A percentile compares a stretch with the other conserved stretches of the same genome.
These are phyloP conservation scores for Ceratocystis harringtonii DNA, from an alignment of 2,329 filamentous ascomycete genomes.

Conservation along the genomic window DNA sequence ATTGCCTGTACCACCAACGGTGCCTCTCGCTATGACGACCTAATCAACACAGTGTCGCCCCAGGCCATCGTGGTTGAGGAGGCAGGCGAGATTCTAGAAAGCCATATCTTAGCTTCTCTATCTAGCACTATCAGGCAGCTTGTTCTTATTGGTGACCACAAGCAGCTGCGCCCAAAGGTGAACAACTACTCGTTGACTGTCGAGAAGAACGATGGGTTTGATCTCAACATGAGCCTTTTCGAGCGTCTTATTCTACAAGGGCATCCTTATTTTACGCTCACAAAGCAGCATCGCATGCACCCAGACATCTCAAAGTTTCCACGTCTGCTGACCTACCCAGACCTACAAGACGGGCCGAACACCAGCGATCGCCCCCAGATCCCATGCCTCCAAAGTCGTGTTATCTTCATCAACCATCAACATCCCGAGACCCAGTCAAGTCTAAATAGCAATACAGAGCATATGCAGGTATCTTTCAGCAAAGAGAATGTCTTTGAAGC, in stretches of 20 bases:
- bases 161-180: conserved; percentile 55
- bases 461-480: conserved; percentile 27
- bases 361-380: conserved; percentile 34
- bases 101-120: conserved; percentile 41
- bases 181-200: conserved; percentile 45
- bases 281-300: conserved; percentile 51
- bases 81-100: conserved; percentile 56
- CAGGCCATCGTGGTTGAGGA: conserved; percentile 55
- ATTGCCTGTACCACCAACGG: conserved; percentile 59
- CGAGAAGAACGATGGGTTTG: conserved; percentile 33
- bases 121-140: conserved; percentile 42
- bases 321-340: conserved; percentile 44
- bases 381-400: conserved; percentile 41
- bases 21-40: conserved; percentile 44
- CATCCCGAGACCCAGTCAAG: conserved; percentile 28
- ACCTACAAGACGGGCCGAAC: conserved; percentile 38
- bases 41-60: conserved; percentile 38
- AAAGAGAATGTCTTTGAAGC: conserved; percentile 47
- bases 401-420: conserved; percentile 52
- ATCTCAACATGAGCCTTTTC: conserved; percentile 44
- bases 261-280: conserved; percentile 38
- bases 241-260: conserved; percentile 48
- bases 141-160: conserved; percentile 58
- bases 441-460: no score
- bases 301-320: conserved; percentile 50